Base-by-base conservation (phyloP, 306 rosid genomes). In the Casuarina glauca region DNA sequence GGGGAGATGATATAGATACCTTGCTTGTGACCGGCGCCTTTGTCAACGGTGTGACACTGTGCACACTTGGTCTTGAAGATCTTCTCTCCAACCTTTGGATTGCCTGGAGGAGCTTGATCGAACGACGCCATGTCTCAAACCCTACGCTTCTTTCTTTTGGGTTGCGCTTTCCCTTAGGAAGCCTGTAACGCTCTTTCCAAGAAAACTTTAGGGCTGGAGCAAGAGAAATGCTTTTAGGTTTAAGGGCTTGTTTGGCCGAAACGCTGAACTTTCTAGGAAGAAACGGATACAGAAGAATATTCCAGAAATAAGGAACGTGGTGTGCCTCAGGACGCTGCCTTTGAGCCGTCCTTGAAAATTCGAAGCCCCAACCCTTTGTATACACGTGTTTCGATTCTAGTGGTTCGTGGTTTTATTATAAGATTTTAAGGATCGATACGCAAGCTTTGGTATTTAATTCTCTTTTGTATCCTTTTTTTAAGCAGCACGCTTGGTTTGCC, bases 1-100 rank as follows among this genome's bases (percentile, higher is more conserved):
- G 51, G 51, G 53, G 41, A 75, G 45, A 66, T 15, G 20, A 19
- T 1, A 11, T 8, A 7, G 11, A 72, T 69, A 93, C 98, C 98
- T 83, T 93, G 98, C 80, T 93, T 93, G 88, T 93, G 98, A 15
- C 98, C 97, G 43, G 97, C 92, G 16, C 96, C 97, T 82, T 91
- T 89, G 0, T 89, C 98, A 9, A 83, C 97, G 72, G 97, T 91
- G 86, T 93, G 98, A 80, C 98, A 93, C 87, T 93, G 98, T 60
- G 98, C 98, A 74, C 98, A 93, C 87, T 93, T 93, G 46, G 87
- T 89, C 82, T 45, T 86, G 83, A 93, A 93, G 85, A 93, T 91
- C 41, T 93, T 93, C 72, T 90, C 98, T 3, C 98, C 98, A 39
- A 72, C 6, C 66, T 86, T 84, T 69, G 77, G 13, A 78, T 88